Conservation (phyloP, 2,329 filamentous ascomycete genomes). For the Lanzia echinophila region DNA sequence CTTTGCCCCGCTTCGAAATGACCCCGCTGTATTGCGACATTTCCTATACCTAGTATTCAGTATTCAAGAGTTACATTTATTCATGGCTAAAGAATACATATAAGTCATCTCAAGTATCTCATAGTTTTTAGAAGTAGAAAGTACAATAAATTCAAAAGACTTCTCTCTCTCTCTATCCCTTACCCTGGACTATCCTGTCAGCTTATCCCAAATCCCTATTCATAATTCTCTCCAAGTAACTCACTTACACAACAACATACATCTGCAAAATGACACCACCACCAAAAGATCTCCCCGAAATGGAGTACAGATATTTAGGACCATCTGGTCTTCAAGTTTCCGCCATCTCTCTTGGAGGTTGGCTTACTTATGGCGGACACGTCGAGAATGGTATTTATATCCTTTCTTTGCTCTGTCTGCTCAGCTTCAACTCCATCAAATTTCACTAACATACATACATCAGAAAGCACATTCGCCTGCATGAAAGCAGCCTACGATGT, state of each 20-base stretch:
- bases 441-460: constrained; percentile 6
- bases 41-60: background rate
- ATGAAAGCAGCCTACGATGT: constrained; percentile 54
- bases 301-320: constrained; percentile 68
- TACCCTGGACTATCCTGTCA: no score
- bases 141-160: no score
- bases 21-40: constrained; percentile 7
- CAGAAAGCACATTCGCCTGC: constrained; percentile 52
- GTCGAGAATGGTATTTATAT: constrained; percentile 51
- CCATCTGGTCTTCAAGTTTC: constrained; percentile 68
- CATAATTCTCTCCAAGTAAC: background rate
- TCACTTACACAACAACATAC: constrained; percentile 38
- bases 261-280: constrained; percentile 29
- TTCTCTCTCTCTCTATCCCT: background rate
- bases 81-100: no score
- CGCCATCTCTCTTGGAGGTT: constrained; percentile 62
- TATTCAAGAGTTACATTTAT: no score
- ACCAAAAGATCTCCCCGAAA: constrained; percentile 41
- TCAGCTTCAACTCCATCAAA: background rate
- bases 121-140: no score
- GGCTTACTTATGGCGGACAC: constrained; percentile 70
- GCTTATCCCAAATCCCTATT: background rate
- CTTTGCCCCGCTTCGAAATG: background rate
- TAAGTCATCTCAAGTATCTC: no score
- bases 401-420: background rate